phyloP scores from a whole-genome alignment of 1,284 basidiomycete genomes.

The Heimioporus retisporus region DNA sequence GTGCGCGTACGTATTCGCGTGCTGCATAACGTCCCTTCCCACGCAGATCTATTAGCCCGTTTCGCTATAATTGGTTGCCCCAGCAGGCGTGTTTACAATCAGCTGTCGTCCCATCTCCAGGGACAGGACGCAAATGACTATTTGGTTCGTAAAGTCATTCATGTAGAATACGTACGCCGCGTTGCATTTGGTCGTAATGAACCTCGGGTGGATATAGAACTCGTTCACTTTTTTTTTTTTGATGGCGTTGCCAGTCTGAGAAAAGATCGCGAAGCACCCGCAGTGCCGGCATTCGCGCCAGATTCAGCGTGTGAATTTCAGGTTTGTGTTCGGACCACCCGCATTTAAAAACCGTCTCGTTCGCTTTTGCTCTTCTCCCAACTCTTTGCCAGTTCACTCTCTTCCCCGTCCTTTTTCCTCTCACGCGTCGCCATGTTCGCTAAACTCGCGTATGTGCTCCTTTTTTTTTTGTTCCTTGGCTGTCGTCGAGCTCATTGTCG shows the following conservation, averaged over 20 bases:
- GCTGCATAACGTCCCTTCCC: slow-evolving; percentile 23
- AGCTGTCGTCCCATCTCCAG: slow-evolving; percentile 13
- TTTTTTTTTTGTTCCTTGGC: too few relatives aligned
- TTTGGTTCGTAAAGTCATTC: background rate
- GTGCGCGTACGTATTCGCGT: slow-evolving; percentile 1
- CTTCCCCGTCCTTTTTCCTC: slow-evolving; percentile 5
- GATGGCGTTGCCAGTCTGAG: slow-evolving; percentile 9
- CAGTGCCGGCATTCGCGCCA: slow-evolving; percentile 31
- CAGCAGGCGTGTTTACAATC: slow-evolving; percentile 1
- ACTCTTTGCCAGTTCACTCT: slow-evolving; percentile 26
- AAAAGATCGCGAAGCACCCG: slow-evolving; percentile 19
- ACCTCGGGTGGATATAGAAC: slow-evolving; percentile 20
- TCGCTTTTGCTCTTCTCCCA: background rate
- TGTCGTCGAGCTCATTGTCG: background rate
- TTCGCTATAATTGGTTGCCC: slow-evolving; percentile 7
- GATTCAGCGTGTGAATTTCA: slow-evolving; percentile 35
- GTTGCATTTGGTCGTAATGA: slow-evolving; percentile 3
- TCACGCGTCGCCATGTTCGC: slow-evolving; percentile 46
- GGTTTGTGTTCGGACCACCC: slow-evolving; percentile 21
- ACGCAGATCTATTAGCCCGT: slow-evolving; percentile 43
- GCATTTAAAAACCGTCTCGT: slow-evolving; percentile 30
- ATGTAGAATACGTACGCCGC: slow-evolving; percentile 20
- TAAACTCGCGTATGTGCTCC: slow-evolving; percentile 43
- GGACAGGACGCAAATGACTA: too few relatives aligned
- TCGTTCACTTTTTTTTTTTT: background rate